Evolutionary conservation across 2,329 filamentous ascomycete species (phyloP).

Genomic region (Colletotrichum euphorbiae): DNA sequence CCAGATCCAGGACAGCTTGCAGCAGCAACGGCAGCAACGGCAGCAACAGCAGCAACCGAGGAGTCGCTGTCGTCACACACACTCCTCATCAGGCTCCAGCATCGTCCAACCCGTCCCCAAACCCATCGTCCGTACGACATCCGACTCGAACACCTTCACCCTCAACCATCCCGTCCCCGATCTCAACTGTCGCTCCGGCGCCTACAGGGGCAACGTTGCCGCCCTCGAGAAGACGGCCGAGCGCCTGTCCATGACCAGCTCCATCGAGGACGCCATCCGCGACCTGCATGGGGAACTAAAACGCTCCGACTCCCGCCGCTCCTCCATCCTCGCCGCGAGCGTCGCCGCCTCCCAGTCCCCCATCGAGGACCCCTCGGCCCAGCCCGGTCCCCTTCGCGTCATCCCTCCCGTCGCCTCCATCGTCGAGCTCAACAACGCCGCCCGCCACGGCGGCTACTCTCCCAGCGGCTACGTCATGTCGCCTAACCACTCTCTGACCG

Average conservation of each 20-base stretch:
- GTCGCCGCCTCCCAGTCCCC: conserved; percentile 46
- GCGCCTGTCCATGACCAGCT: conserved; percentile 77
- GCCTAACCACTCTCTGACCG: conserved; percentile 71
- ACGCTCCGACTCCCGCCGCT: conserved; percentile 74
- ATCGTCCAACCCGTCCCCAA: conserved; percentile 44
- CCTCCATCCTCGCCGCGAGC: conserved; percentile 68
- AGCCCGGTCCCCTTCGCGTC: conserved; percentile 52
- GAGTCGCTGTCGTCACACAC: conserved; percentile 26
- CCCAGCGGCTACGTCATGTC: conserved; percentile 76
- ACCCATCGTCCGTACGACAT: conserved; percentile 61
- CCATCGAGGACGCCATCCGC: conserved; percentile 82
- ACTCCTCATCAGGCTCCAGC: conserved; percentile 29
- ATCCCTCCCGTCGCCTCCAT: conserved; percentile 70
- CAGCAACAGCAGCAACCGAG: conserved; percentile 28
- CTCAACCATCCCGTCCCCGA: conserved; percentile 72
- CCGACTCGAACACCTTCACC: conserved; percentile 55
- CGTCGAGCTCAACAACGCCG: conserved; percentile 74
- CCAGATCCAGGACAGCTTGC: conserved; percentile 41
- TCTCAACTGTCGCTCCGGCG: conserved; percentile 69
- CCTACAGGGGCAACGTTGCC: conserved; percentile 75
- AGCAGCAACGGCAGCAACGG: conserved; percentile 35
- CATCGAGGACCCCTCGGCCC: conserved; percentile 42
- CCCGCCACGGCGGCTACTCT: conserved; percentile 77
- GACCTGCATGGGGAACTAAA: conserved; percentile 79
- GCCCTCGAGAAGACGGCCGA: conserved; percentile 82